Percentiles rank a stretch among this genome's conserved stretches.
These are phyloP conservation scores for Malbranchea cinnamomea DNA, from an alignment of 2,329 filamentous ascomycete species.

Conservation along the genomic window DNA sequence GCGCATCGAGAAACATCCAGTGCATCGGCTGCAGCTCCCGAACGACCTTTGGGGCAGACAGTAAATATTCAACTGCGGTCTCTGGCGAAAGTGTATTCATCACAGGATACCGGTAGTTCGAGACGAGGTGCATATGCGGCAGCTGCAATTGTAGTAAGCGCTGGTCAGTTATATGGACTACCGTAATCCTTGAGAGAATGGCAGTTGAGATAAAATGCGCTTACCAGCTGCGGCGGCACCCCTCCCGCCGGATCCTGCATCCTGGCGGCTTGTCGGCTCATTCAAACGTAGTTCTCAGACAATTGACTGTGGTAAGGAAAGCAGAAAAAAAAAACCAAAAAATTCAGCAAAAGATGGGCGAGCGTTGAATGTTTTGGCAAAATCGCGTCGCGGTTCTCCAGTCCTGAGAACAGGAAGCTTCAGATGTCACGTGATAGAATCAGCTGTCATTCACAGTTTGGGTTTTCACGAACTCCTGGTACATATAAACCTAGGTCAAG, in stretches of 20 bases:
- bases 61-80: slow-evolving; percentile 69
- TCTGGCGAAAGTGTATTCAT: slow-evolving; percentile 56
- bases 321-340: too few relatives aligned
- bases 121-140: slow-evolving; percentile 80
- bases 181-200: not conserved
- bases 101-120: slow-evolving; percentile 63
- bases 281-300: too few relatives aligned
- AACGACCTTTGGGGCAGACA: slow-evolving; percentile 70
- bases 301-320: too few relatives aligned
- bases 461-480: too few relatives aligned
- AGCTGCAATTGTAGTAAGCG: slow-evolving; percentile 38
- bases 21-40: slow-evolving; percentile 74
- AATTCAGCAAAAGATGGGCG: too few relatives aligned
- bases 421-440: too few relatives aligned
- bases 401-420: too few relatives aligned
- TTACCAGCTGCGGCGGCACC: slow-evolving; percentile 31
- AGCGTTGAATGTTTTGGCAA: too few relatives aligned
- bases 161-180: slow-evolving; percentile 2
- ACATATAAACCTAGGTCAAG: too few relatives aligned
- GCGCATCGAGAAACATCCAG: slow-evolving; percentile 81
- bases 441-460: too few relatives aligned
- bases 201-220: slow-evolving; percentile 7
- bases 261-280: slow-evolving; percentile 10
- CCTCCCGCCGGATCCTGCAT: slow-evolving; percentile 35
- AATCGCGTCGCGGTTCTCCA: too few relatives aligned